Conservation (phyloP, 192 early-diverging fungal genomes). For the Spizellomyces punctatus region DNA sequence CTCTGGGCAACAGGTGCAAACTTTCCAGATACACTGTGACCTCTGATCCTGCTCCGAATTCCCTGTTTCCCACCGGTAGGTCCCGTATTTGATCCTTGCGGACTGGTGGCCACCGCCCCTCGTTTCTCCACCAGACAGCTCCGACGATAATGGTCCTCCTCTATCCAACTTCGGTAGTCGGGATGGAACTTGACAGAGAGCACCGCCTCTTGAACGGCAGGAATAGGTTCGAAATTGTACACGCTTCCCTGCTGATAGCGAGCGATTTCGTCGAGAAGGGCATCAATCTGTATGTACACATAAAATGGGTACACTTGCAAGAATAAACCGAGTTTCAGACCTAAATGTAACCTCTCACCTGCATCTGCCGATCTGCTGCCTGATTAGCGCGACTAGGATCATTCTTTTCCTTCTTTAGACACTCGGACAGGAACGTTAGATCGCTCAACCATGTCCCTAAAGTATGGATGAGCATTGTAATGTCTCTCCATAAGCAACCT, state of each 20-base stretch:
- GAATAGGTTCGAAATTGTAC: slow-evolving; percentile 26
- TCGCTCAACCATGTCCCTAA: slow-evolving; percentile 43
- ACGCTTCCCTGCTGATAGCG: slow-evolving; percentile 26
- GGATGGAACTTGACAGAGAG: slow-evolving; percentile 14
- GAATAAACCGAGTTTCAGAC: too few relatives aligned
- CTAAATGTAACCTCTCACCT: slow-evolving; percentile 12
- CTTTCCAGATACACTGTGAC: slow-evolving; percentile 1
- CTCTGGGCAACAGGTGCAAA: slow-evolving; percentile 21
- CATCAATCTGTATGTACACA: slow-evolving; percentile 26
- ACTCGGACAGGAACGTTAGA: slow-evolving; percentile 48
- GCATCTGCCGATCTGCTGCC: slow-evolving; percentile 34
- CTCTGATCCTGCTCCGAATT: slow-evolving; percentile 21
- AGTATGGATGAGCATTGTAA: neutral
- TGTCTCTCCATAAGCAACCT: neutral
- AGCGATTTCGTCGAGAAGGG: slow-evolving; percentile 35
- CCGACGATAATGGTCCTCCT: slow-evolving; percentile 31
- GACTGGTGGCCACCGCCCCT: neutral
- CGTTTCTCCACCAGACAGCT: slow-evolving; percentile 23
- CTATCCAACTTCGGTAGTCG: slow-evolving; percentile 20
- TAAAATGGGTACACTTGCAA: too few relatives aligned
- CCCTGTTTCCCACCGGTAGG: slow-evolving; percentile 6
- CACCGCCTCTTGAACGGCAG: slow-evolving; percentile 26
- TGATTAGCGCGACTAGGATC: slow-evolving; percentile 32
- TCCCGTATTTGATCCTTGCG: neutral
- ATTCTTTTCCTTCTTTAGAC: slow-evolving; percentile 42